Evolutionary conservation across 164 flowering plant genomes (phyloP), one percentile per base, ranked within the genome.

Genomic region (Saururus chinensis): DNA sequence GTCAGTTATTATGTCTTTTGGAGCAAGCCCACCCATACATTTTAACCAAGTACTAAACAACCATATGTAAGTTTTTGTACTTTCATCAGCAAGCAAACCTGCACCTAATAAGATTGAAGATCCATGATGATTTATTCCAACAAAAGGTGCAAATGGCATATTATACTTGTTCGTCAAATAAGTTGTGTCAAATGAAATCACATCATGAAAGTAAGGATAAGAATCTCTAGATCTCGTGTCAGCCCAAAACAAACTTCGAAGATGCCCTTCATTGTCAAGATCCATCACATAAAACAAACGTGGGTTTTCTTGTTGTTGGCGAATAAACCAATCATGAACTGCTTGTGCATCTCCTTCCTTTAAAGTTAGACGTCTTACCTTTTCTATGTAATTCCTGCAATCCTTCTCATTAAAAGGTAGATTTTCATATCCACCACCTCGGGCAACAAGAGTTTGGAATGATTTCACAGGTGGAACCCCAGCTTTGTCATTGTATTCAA

Each of bases 341-440:
- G 22, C 56, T 53, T 53, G 56, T 22, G 56, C 56, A 53, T 53
- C 56, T 53, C 56, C 56, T 9, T 53, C 56, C 22, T 17, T n/a
- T 8, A 53, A 22, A n/a, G 7, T 53, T 10, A 53, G 22, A 17
- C 10, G 9, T 22, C 56, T 53, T 22, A 53, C 21, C 22, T 53
- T 53, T 53, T n/a, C 25, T 4, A 53, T n/a, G 12, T 53, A 53
- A 19, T 53, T 22, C 9, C 22, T 53, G 25, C 56, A 53, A 53
- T 53, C 56, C 19, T 22, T 53, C 25, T 53, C 56, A 22, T 1
- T 17, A 53, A n/a, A 53, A 22, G n/a, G 25, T 53, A 53, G 19
- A 53, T 53, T 53, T 53, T 53, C 22, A 53, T 53, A n/a, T 53
- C 56, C 56, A 53, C 22, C n/a, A n/a, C n/a, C n/a, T n/a, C n/a